Base-by-base conservation (phyloP, 495 filamentous ascomycete genomes). In the Aspergillus hancockii region DNA sequence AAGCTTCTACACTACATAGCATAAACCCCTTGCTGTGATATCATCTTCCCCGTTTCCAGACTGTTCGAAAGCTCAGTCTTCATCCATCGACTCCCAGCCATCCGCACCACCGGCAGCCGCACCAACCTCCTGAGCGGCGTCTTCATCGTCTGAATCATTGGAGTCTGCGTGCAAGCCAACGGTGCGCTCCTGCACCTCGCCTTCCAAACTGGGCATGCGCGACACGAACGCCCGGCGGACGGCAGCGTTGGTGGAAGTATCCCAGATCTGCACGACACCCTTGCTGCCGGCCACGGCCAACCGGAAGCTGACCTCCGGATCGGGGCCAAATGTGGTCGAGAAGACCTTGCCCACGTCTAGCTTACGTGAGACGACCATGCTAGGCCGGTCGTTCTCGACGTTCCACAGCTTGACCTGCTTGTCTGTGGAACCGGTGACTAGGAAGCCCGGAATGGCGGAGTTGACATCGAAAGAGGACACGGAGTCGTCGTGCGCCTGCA, bases 401-500 rank as follows among this genome's bases (percentile, higher is more conserved):
- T 96, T 96, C 94, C 94, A 99, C 46, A 99, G 79, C 81, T 99
- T 99, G 47, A 98, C 91, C 22, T 87, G 86, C 81, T 91, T 93
- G 76, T 98, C 94, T 13, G 88, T 89, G 1, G 92, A 96, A 1
- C 91, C 94, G 8, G 94, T 97, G 4, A 84, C 95, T 65, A 99
- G 79, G 80, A 91, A 97, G 9, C 93, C 94, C 1, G 94, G 94
- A 57, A 99, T 90, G 38, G 83, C 74, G 1, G 87, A 80, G 75
- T 96, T 97, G 71, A 97, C 83, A 70, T 96, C 93, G 67, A 99
- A 96, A n/a, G 91, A 84, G 4, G 93, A 95, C n/a, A 97, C 80
- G 5, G 91, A 90, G 63, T 92, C 87, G 68, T 96, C 92, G 76
- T 99, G 94, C 4, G 94, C 94, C 75, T 98, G 95, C 25, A 99